phyloP scores from a whole-genome alignment of 148 eudicot species.

The Agrostemma githago region DNA sequence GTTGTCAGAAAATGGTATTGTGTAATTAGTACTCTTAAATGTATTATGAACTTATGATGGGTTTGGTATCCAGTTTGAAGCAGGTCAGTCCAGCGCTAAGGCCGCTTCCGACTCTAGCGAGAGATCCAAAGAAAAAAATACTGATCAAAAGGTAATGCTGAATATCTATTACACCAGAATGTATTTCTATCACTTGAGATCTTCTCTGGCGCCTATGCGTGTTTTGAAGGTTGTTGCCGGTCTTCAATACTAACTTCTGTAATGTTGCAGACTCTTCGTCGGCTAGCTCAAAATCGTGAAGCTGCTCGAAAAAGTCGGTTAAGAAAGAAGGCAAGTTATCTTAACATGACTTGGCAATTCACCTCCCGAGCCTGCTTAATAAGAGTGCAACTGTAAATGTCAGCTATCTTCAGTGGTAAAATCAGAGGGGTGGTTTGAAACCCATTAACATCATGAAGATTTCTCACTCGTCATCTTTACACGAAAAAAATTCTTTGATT shows the following conservation, averaged over 20 bases:
- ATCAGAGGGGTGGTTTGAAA: no score
- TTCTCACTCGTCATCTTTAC: no score
- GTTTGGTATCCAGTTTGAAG: slow-evolving; percentile 50
- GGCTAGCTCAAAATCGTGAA: slow-evolving; percentile 97
- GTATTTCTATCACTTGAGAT: neutral
- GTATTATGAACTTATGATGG: neutral
- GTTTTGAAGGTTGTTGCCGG: neutral
- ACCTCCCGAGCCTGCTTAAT: neutral
- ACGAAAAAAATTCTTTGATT: no score
- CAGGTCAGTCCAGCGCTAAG: slow-evolving; percentile 44
- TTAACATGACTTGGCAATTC: neutral
- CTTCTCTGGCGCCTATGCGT: neutral
- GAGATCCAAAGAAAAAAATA: slow-evolving; percentile 72
- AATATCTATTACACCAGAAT: neutral
- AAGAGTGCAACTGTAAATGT: no score
- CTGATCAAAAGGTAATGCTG: slow-evolving; percentile 75
- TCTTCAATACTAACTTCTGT: neutral
- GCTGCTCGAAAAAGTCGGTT: slow-evolving; percentile 94
- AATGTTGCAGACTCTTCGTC: slow-evolving; percentile 61
- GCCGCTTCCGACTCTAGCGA: slow-evolving; percentile 79
- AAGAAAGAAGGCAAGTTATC: slow-evolving; percentile 62
- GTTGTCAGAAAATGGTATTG: neutral
- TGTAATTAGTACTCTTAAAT: neutral
- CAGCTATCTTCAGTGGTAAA: no score
- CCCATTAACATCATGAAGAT: no score